Evolutionary conservation across 371 early-diverging fungal species (phyloP), one percentile per base, ranked within the genome.

Genomic region (Enterocytospora artemiae): DNA sequence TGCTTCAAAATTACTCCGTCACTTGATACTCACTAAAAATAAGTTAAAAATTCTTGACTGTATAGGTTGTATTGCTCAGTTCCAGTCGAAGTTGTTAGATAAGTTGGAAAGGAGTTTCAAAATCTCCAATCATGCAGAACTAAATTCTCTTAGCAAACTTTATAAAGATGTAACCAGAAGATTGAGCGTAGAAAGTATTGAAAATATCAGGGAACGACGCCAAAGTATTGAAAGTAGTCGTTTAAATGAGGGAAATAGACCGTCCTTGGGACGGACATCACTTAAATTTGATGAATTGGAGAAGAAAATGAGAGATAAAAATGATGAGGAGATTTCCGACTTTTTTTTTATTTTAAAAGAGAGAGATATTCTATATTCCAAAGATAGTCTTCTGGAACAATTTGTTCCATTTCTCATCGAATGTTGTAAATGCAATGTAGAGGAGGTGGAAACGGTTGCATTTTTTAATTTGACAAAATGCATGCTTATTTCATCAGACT

Each of bases 241-340:
- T 4, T 2, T 5, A 4, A 52, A 52, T 2, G 25, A 25, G 31
- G 25, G 14, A 20, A 12, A 14, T 12, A 52, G 31, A 31, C 20
- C 24, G 14, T 9, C 22, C 9, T 14, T 24, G 37, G 4, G 60
- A 36, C 14, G 51, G 48, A 32, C n/a, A 28, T 32, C 54, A n/a
- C n/a, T 60, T 4, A 60, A 46, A 28, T 65, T 52, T 31, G 18
- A 14, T n/a, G 43, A 59, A 41, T 1, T 61, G 18, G 31, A 56
- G 7, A 44, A 39, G 14, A 4, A 20, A n/a, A 14, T 71, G 18
- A 62, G 44, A 25, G 49, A 62, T 55, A 65, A 62, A 43, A 57
- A 54, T 12, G 67, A 71, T 32, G 77, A 77, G 54, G 77, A 77
- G 62, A 74, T 77, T 54, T 52, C 67, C 20, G 77, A 75, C 59